Base-by-base conservation (phyloP, 768 basidiomycete species). In the Suillus discolor region DNA sequence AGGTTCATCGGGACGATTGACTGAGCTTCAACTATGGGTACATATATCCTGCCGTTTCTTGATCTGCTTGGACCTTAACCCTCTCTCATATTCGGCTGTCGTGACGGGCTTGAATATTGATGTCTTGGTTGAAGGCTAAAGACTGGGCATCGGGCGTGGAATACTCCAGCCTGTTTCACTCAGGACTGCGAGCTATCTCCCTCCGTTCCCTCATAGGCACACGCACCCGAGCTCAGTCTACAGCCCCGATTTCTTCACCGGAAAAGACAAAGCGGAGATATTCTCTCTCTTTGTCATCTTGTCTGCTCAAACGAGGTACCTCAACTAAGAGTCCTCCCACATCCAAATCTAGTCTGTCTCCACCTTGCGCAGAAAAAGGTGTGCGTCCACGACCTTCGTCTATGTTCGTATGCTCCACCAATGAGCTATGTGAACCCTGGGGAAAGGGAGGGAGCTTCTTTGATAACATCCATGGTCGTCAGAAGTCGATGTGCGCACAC, bases 131-230 rank as follows among this genome's bases (percentile, higher is more conserved):
- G 36, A 73, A 73, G 38, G 71, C 66, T 12, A 77, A 67, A 39
- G 75, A 76, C 51, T 76, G 69, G 76, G 65, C 63, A 45, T 70
- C 70, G 0, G 76, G 73, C 6, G 65, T 73, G 28, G 75, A 76
- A 61, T 79, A 79, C 64, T 79, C 78, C 16, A 77, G 54, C 42
- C 49, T 79, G 57, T 79, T 79, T 63, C 72, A 77, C 59, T 79
- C 78, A 13, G 78, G 78, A 15, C 69, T 79, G 11, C 71, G 69
- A n/a, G 71, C 69, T 4, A 79, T 79, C 47, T 75, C 78, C 12
- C 51, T 45, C 11, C 57, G 61, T 16, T 62, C 72, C 23, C 53
- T 60, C 59, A 20, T 20, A 20, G 64, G 57, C 3, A 42, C 38
- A 18, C 62, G 64, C 44, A 36, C 61, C 1, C 67, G 65, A 51